Percentiles rank a stretch among this genome's conserved stretches.
Evolutionary conservation across 352 stramenopile species (phyloP).

Genomic region (Phytophthora litchii): DNA sequence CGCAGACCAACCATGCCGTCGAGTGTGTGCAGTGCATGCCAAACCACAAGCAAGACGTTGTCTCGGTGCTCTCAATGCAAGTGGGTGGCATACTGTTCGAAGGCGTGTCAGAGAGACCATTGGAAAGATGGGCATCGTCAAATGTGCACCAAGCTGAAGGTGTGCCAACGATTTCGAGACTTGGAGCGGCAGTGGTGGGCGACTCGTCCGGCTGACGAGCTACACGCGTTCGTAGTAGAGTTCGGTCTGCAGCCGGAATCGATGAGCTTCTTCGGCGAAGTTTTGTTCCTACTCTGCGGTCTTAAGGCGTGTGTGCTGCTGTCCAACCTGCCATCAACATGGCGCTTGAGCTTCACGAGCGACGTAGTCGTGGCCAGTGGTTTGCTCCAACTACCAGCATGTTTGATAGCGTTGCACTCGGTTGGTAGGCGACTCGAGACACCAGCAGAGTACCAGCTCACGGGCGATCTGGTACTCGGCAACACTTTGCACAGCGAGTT

Average conservation of each 20-base stretch:
- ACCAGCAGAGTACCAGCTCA: conserved; percentile 51
- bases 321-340: conserved; percentile 62
- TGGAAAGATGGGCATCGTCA: conserved; percentile 50
- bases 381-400: conserved; percentile 24
- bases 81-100: conserved; percentile 67
- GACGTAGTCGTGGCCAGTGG: conserved; percentile 50
- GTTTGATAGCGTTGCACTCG: conserved; percentile 21
- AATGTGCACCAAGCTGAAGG: conserved; percentile 36
- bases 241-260: conserved; percentile 48
- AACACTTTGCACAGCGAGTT: conserved; percentile 41
- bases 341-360: conserved; percentile 45
- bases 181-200: conserved; percentile 47
- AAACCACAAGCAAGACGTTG: conserved; percentile 10
- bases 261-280: conserved; percentile 78
- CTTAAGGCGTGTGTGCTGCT: conserved; percentile 72
- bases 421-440: conserved; percentile 46
- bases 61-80: conserved; percentile 61
- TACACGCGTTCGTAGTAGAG: conserved; percentile 27
- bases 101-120: conserved; percentile 54
- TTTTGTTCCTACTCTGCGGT: conserved; percentile 64
- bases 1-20: conserved; percentile 12
- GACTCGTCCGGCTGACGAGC: conserved; percentile 25
- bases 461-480: conserved; percentile 52
- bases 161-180: conserved; percentile 30
- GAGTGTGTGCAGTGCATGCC: conserved; percentile 22